These are phyloP conservation scores for Mrakia frigida DNA, from an alignment of 768 basidiomycete species.

Conservation along the genomic window DNA sequence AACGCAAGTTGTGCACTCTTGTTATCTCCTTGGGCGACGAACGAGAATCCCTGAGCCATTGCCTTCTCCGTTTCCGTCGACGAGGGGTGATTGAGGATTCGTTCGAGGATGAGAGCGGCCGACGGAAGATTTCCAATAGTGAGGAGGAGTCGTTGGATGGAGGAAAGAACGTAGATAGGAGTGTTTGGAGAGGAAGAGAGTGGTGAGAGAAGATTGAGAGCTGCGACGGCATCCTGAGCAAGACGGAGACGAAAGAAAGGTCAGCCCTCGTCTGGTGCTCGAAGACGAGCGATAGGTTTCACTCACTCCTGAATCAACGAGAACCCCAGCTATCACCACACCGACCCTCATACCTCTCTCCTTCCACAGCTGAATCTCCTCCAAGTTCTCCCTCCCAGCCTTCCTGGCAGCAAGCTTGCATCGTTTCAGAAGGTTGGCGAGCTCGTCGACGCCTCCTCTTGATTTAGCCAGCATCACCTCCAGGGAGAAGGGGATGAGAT, in stretches of 20 bases:
- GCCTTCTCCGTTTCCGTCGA: not conserved
- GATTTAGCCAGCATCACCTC: slow-evolving; percentile 30
- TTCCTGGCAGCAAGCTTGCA: slow-evolving; percentile 10
- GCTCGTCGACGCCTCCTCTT: slow-evolving; percentile 25
- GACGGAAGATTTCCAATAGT: slow-evolving; percentile 14
- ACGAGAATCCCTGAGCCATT: not conserved
- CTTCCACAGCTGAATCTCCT: slow-evolving; percentile 15
- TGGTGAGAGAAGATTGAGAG: slow-evolving; percentile 19
- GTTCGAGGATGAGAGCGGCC: not conserved
- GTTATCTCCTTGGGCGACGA: slow-evolving; percentile 7
- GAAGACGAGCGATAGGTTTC: not conserved
- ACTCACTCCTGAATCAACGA: slow-evolving; percentile 25
- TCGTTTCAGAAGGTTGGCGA: not conserved
- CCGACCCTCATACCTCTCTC: slow-evolving; percentile 22
- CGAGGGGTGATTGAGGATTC: not conserved
- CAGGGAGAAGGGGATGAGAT: slow-evolving; percentile 24
- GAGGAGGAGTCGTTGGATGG: slow-evolving; percentile 4
- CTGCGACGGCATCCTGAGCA: slow-evolving; percentile 18
- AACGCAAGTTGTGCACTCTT: not conserved
- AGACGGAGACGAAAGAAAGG: not conserved
- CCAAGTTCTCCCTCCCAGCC: not conserved
- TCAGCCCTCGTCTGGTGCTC: not conserved
- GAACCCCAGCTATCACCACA: slow-evolving; percentile 5
- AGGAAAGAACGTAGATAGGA: slow-evolving; percentile 11
- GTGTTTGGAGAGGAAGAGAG: not conserved